A percentile compares a stretch with the other conserved stretches of the same genome.
phyloP scores from a whole-genome alignment of 2,329 filamentous ascomycete species.

The Pyricularia grisea region DNA sequence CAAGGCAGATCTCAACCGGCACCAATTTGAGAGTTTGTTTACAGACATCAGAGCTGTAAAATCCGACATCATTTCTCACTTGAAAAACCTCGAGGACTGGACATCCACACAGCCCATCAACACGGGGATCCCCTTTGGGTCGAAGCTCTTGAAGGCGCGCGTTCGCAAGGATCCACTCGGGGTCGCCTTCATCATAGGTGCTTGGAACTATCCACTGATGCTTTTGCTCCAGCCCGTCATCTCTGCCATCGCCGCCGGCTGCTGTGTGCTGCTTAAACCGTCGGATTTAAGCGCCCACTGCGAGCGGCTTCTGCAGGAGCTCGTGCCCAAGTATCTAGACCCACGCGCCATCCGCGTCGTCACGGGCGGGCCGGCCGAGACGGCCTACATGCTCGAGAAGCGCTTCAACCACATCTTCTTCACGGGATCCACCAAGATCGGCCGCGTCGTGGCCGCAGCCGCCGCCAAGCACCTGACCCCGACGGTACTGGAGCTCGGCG shows the following conservation, averaged over 20 bases:
- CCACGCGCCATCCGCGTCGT: conserved; percentile 22
- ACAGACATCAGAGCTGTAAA: conserved; percentile 22
- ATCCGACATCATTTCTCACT: conserved; percentile 23
- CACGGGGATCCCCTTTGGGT: conserved; percentile 19
- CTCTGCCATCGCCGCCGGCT: conserved; percentile 32
- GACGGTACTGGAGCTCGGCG: conserved; percentile 32
- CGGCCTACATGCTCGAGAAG: conserved; percentile 22
- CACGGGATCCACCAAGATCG: conserved; percentile 29
- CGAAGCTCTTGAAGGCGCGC: conserved; percentile 15
- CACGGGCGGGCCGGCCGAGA: conserved; percentile 27
- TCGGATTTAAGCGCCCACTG: conserved; percentile 25
- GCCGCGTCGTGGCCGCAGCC: conserved; percentile 24
- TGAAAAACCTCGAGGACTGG: conserved; percentile 29
- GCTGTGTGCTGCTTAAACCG: conserved; percentile 31
- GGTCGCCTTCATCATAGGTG: conserved; percentile 31
- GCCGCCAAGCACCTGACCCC: conserved; percentile 36
- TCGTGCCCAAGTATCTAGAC: conserved; percentile 33
- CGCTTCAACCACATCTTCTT: conserved; percentile 36
- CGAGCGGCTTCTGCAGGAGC: conserved; percentile 25
- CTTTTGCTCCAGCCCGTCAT: conserved; percentile 27
- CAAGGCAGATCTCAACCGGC: conserved; percentile 23
- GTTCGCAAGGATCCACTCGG: conserved; percentile 33
- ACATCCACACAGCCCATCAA: conserved; percentile 23
- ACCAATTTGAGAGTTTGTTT: conserved; percentile 21
- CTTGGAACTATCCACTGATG: conserved; percentile 36